Evolutionary conservation across 768 basidiomycete genomes (phyloP).

Genomic region (Lepiota subincarnata): DNA sequence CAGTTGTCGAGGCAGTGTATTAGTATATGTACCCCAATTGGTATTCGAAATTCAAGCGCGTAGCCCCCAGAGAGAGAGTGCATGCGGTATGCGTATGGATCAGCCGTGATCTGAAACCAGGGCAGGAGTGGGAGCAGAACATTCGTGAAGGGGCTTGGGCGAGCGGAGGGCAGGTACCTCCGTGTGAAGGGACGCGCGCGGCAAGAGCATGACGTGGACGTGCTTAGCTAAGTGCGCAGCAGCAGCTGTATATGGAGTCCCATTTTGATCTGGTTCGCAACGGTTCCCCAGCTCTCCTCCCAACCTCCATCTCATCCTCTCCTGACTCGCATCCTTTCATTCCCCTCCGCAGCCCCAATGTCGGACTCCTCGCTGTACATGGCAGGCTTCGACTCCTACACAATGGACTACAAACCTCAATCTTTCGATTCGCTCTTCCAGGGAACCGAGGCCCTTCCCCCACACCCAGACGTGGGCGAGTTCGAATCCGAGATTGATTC

Average conservation of each 20-base stretch:
- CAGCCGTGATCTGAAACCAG: slow-evolving; percentile 9
- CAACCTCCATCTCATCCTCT: slow-evolving; percentile 26
- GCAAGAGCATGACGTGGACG: slow-evolving; percentile 10
- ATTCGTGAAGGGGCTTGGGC: slow-evolving; percentile 1
- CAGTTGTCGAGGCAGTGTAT: no score
- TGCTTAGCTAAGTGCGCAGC: slow-evolving; percentile 30
- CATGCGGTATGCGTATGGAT: background rate
- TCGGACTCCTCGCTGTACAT: slow-evolving; percentile 27
- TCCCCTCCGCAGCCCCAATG: slow-evolving; percentile 29
- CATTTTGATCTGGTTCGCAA: slow-evolving; percentile 12
- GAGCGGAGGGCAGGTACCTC: slow-evolving; percentile 9
- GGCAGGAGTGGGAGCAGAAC: background rate
- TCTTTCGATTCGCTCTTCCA: slow-evolving; percentile 65
- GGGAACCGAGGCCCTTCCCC: slow-evolving; percentile 62
- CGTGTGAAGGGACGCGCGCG: background rate
- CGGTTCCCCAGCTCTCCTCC: slow-evolving; percentile 20
- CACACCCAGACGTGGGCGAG: slow-evolving; percentile 60
- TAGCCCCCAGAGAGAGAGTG: no score
- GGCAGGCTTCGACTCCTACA: slow-evolving; percentile 29
- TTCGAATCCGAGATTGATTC: slow-evolving; percentile 82
- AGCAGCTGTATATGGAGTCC: slow-evolving; percentile 25
- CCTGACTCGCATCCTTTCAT: slow-evolving; percentile 19
- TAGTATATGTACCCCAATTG: no score
- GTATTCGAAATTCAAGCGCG: no score
- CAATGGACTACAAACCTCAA: slow-evolving; percentile 28